phyloP scores from a whole-genome alignment of 208 protist species.

The Borovskyia barvae region DNA sequence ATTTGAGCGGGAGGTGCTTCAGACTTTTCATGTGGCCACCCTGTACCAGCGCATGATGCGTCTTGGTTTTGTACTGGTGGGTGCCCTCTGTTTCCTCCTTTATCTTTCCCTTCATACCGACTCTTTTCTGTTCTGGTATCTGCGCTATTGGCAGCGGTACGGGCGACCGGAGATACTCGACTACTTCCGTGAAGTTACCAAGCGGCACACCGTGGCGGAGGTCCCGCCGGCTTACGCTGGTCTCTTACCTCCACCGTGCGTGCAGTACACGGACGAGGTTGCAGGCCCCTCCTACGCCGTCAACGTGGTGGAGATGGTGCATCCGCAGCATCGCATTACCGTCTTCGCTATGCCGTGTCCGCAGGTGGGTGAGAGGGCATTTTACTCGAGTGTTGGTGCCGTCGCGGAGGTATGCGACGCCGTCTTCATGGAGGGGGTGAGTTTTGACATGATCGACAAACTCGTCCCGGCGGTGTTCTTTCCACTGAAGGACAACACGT shows the following conservation, averaged over 20 bases:
- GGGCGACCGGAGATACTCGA: conserved; percentile 37
- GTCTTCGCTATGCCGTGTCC: conserved; percentile 77
- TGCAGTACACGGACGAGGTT: conserved; percentile 23
- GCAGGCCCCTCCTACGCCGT: conserved; percentile 42
- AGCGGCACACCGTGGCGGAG: conserved; percentile 59
- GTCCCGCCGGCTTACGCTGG: conserved; percentile 70
- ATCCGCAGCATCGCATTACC: conserved; percentile 38
- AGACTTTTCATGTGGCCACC: conserved; percentile 72
- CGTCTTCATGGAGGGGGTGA: conserved; percentile 71
- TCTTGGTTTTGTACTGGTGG: conserved; percentile 31
- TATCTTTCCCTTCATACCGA: conserved; percentile 62
- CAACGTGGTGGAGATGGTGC: conserved; percentile 70
- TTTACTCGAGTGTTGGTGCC: conserved; percentile 61
- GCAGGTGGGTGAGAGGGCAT: conserved; percentile 48
- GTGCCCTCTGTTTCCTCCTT: conserved; percentile 41
- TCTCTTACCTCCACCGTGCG: conserved; percentile 68
- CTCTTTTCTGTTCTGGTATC: conserved; percentile 54
- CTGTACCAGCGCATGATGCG: conserved; percentile 79
- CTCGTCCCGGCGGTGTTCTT: conserved; percentile 66
- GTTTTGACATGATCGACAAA: conserved; percentile 67
- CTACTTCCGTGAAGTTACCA: conserved; percentile 65
- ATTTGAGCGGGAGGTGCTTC: conserved; percentile 78
- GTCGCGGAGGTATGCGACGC: conserved; percentile 50
- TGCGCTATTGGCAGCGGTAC: conserved; percentile 45
- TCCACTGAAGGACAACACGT: conserved; percentile 77